Base-by-base conservation (phyloP, 75 land plant species). In the Chamaecyparis obtusa region DNA sequence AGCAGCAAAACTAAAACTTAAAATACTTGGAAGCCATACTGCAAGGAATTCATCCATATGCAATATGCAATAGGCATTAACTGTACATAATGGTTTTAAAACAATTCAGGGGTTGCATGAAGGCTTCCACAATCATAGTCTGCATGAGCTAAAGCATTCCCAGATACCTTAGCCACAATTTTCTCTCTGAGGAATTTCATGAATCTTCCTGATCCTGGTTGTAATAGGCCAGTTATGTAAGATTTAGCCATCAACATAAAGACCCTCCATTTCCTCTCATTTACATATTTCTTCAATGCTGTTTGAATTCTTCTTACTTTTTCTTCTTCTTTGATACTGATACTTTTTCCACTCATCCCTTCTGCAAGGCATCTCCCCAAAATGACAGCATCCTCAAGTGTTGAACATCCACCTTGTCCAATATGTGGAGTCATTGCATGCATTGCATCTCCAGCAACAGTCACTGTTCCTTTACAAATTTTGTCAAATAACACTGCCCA, bases 371-470 rank as follows among this genome's bases (percentile, higher is more conserved):
- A 49, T 21, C 88, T 60, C 24, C 87, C 91, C 17, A 93, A 88
- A 79, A 91, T 72, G 27, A 93, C 89, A 17, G 92, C 91, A 78
- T 94, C 95, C 88, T 94, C 95, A 55, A 92, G 55, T 36, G 89
- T 89, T 10, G 88, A 86, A 37, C 93, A 89, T 43, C 91, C 95
- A 14, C 95, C 95, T 85, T 92, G 95, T 49, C 90, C 93, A 11
- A 92, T 83, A 81, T 89, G 88, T n/a, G 95, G 94, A 43, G 89
- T 88, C 89, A 92, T 92, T 24, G 89, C 92, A 85, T 93, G 94
- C 90, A 92, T 88, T 64, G 94, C 92, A 86, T 93, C 94, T 30
- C 94, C 94, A 51, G 95, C 95, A 27, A 94, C 41, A 19, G 93
- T 91, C 56, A 90, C 90, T 11, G 90, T 87, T 16, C 89, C 92